Conservation (phyloP, 2,329 filamentous ascomycete species). For the Hypoxylon sp. region DNA sequence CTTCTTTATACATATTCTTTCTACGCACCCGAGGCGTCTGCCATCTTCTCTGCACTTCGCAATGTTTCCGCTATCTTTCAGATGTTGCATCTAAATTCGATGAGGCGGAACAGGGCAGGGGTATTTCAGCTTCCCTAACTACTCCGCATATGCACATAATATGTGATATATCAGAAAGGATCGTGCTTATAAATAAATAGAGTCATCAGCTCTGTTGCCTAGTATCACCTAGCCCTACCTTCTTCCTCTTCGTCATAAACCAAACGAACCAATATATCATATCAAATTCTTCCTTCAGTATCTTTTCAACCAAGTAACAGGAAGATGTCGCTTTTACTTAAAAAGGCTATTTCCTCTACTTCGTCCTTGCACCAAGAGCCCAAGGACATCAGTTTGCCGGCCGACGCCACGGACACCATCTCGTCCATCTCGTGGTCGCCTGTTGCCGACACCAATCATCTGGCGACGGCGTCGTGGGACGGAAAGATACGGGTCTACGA, state of each 20-base stretch:
- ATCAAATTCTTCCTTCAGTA: background rate
- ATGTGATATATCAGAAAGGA: background rate
- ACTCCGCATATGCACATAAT: slow-evolving; percentile 9
- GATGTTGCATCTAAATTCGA: no score
- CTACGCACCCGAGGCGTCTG: no score
- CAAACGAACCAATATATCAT: background rate
- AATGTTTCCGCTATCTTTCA: no score
- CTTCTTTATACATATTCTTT: slow-evolving; percentile 3
- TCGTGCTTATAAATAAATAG: slow-evolving; percentile 16
- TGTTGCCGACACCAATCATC: slow-evolving; percentile 41
- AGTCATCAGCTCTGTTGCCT: background rate
- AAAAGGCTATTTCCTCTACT: slow-evolving; percentile 5
- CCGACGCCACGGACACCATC: slow-evolving; percentile 48
- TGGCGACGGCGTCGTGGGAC: slow-evolving; percentile 50
- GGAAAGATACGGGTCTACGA: slow-evolving; percentile 50
- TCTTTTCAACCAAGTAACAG: background rate
- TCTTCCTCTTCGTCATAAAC: background rate
- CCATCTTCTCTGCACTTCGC: no score
- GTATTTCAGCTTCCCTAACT: no score
- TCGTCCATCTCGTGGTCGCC: slow-evolving; percentile 50
- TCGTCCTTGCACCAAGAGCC: slow-evolving; percentile 4
- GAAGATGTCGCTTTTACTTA: slow-evolving; percentile 6
- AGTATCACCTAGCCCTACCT: no score
- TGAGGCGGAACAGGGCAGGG: no score
- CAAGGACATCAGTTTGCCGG: slow-evolving; percentile 40